Evolutionary conservation across 2,329 filamentous ascomycete genomes (phyloP), one percentile per base, ranked within the genome.

Genomic region (Verticillium longisporum): DNA sequence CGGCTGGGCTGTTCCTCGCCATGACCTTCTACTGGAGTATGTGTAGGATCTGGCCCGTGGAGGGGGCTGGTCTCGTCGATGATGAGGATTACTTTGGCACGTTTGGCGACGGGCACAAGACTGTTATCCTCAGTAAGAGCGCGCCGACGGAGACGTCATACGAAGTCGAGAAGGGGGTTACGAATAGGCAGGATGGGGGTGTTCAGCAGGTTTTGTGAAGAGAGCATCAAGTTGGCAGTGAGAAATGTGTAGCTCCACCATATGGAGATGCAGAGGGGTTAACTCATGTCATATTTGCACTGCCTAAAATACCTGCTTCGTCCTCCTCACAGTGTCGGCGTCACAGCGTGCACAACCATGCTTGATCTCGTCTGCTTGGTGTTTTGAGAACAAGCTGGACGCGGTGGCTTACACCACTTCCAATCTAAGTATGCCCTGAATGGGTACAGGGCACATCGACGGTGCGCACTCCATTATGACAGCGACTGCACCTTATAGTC

Each of bases 51-150:
- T 63, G 55, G 53, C 69, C 68, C 1, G 65, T 71, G 32, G 50
- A 59, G 6, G 60, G 62, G 15, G 61, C 63, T 31, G 34, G 41
- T 9, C 63, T 63, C 7, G 65, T 70, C 1, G 69, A 71, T 32
- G 68, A 69, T 18, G 55, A 37, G 1, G 69, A 71, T 50, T 70
- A 68, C 54, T 70, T 71, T 59, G 69, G 66, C 3, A 70, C 67
- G 7, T 70, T 70, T 62, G 65, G 63, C 7, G 45, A 21, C 5
- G 45, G 45, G 45, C 9, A 50, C 7, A 21, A 11, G n/a, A n/a
- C 15, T n/a, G 45, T 50, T 11, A n/a, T 50, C 11, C 45, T 50
- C 7, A 15, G 45, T n/a, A 50, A 50, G 45, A 21, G 9, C 1
- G 18, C 13, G 45, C n/a, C n/a, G 9, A 50, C n/a, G 45, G 45